A percentile compares a stretch with the other conserved stretches of the same genome.
phyloP scores from a whole-genome alignment of 495 filamentous ascomycete species.

The Neurospora sp. region DNA sequence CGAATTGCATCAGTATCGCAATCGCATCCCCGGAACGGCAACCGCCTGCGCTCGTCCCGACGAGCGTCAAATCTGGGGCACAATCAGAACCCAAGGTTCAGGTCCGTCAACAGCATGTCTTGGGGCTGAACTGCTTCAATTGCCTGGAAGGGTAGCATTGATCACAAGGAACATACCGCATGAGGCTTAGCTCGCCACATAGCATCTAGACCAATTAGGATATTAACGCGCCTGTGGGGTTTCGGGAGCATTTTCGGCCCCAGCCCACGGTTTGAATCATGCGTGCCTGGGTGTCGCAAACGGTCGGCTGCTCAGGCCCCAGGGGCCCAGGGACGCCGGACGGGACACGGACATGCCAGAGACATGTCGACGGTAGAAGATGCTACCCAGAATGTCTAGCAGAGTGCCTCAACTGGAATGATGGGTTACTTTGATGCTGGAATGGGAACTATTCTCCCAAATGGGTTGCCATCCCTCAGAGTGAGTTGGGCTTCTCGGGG shows the following conservation, averaged over 20 bases:
- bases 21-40: neutral
- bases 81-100: conserved; percentile 1
- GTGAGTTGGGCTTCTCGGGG: conserved; percentile 11
- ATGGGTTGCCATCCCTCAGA: neutral
- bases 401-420: conserved; percentile 16
- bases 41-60: neutral
- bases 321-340: conserved; percentile 1
- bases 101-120: neutral
- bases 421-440: conserved; percentile 9
- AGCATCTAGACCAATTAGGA: conserved; percentile 5
- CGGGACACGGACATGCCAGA: neutral
- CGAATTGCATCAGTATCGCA: neutral
- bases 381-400: conserved; percentile 15
- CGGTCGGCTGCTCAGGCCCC: conserved; percentile 8
- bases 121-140: neutral
- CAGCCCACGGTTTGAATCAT: conserved; percentile 10
- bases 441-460: conserved; percentile 13
- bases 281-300: conserved; percentile 13
- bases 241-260: conserved; percentile 13
- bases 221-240: conserved; percentile 3
- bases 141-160: neutral
- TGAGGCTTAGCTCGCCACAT: neutral
- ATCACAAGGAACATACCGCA: conserved; percentile 3
- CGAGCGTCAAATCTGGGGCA: neutral
- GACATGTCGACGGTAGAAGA: neutral